Evolutionary conservation across 352 stramenopile genomes (phyloP).

Genomic region (Phytophthora capsici): DNA sequence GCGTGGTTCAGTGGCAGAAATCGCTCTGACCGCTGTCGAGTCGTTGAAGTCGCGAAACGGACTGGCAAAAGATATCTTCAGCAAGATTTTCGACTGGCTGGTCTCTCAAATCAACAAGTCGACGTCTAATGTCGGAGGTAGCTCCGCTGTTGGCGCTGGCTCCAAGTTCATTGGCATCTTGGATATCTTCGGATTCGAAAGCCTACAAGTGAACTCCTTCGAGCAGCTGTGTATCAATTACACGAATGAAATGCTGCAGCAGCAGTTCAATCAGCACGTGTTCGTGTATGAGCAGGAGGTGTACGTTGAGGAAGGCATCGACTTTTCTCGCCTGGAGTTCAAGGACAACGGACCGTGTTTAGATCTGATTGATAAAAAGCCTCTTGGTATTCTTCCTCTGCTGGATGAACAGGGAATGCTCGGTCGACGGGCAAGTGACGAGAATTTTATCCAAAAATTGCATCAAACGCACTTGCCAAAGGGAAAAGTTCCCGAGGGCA

Average conservation of each 20-base stretch:
- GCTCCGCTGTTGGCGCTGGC: slow-evolving; percentile 27
- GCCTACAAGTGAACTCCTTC: slow-evolving; percentile 93
- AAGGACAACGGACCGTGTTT: slow-evolving; percentile 94
- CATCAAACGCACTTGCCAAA: slow-evolving; percentile 89
- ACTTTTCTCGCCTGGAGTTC: slow-evolving; percentile 92
- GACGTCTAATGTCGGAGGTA: slow-evolving; percentile 69
- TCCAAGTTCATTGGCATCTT: slow-evolving; percentile 94
- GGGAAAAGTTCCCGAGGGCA: slow-evolving; percentile 78
- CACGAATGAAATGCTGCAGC: slow-evolving; percentile 96
- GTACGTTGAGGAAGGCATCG: slow-evolving; percentile 97
- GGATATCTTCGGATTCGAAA: slow-evolving; percentile 98
- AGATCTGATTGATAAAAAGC: slow-evolving; percentile 94
- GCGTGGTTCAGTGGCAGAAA: slow-evolving; percentile 86
- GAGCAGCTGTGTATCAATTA: slow-evolving; percentile 98
- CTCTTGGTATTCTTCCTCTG: slow-evolving; percentile 91
- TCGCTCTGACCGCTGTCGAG: slow-evolving; percentile 81
- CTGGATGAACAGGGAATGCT: slow-evolving; percentile 97
- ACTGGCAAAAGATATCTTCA: slow-evolving; percentile 96
- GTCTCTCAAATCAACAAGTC: slow-evolving; percentile 94
- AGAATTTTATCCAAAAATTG: slow-evolving; percentile 93
- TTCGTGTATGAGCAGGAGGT: slow-evolving; percentile 98
- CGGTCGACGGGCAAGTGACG: slow-evolving; percentile 87
- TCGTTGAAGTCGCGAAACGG: slow-evolving; percentile 93
- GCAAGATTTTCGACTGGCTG: slow-evolving; percentile 97
- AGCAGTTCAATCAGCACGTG: slow-evolving; percentile 96